Percentiles rank a stretch among this genome's conserved stretches.
phyloP scores from a whole-genome alignment of 1,284 basidiomycete genomes.

The Malassezia sp. region DNA sequence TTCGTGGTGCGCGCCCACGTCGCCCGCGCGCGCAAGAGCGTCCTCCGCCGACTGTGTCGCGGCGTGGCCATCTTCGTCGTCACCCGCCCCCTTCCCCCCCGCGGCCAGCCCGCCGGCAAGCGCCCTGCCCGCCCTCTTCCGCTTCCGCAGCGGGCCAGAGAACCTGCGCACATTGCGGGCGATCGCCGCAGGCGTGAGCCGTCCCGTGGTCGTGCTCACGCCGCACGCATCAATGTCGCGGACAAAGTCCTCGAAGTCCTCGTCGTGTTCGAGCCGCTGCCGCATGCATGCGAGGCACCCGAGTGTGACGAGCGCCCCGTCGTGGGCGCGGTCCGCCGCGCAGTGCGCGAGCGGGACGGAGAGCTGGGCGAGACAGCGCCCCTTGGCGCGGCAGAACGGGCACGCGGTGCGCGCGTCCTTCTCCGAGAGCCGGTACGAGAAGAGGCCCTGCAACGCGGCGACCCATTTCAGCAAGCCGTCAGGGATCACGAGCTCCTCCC shows the following conservation, averaged over 20 bases:
- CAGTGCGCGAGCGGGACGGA: too few species aligned
- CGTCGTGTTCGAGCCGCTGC: slow-evolving; percentile 5
- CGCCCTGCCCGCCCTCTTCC: background rate
- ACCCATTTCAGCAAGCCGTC: slow-evolving; percentile 27
- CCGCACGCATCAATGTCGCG: slow-evolving; percentile 14
- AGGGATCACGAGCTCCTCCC: slow-evolving; percentile 22
- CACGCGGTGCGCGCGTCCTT: slow-evolving; percentile 2
- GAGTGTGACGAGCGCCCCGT: background rate
- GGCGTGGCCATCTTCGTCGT: too few species aligned
- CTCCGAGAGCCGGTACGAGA: slow-evolving; percentile 12
- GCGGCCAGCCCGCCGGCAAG: background rate
- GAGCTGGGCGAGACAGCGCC: slow-evolving; percentile 3
- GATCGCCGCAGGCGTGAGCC: background rate
- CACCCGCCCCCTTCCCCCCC: background rate
- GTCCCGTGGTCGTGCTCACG: slow-evolving; percentile 12
- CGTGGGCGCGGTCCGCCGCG: background rate
- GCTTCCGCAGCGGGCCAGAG: background rate
- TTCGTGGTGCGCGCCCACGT: too few species aligned
- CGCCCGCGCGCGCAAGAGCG: too few species aligned
- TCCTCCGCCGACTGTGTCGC: too few species aligned
- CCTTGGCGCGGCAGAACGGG: slow-evolving; percentile 7
- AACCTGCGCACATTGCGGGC: slow-evolving; percentile 1
- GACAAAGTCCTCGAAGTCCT: slow-evolving; percentile 16
- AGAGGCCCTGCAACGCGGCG: slow-evolving; percentile 23
- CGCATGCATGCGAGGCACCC: slow-evolving; percentile 14